Conservation (phyloP, 176 grass and related monocot genomes). For the Zea luxurians region DNA sequence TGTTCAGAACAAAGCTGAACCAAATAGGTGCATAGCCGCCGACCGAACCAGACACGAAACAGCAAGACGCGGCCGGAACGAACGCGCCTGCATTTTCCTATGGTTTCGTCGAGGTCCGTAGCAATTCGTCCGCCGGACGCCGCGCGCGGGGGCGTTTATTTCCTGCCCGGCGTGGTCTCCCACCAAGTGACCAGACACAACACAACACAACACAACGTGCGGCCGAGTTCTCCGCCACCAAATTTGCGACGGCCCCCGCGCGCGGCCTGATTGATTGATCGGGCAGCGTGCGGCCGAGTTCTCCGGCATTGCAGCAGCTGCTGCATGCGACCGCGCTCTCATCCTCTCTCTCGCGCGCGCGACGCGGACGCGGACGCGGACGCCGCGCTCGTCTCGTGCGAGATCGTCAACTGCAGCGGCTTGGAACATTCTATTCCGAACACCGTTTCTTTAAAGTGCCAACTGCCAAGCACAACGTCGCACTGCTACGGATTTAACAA, state of each 20-base stretch:
- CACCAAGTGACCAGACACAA: background rate
- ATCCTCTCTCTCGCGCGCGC: background rate
- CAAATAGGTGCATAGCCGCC: too few species aligned
- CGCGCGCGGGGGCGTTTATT: background rate
- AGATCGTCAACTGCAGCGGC: conserved; percentile 5
- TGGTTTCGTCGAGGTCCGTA: background rate
- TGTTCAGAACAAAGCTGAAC: too few species aligned
- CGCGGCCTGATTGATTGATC: conserved; percentile 16
- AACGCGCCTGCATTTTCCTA: conserved; percentile 1
- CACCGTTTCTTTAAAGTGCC: conserved; percentile 30
- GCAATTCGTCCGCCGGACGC: too few species aligned
- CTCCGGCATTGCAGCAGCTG: too few species aligned
- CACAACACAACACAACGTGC: conserved; percentile 33
- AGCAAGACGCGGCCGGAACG: background rate
- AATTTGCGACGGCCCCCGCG: conserved; percentile 28
- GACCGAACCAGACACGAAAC: background rate
- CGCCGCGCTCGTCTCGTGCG: conserved; percentile 24
- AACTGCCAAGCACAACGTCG: conserved; percentile 18
- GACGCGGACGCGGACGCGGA: background rate
- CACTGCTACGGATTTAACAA: background rate
- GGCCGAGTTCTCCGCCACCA: conserved; percentile 22
- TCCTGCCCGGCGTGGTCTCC: background rate
- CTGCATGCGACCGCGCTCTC: background rate
- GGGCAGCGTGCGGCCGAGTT: background rate
- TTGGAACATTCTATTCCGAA: conserved; percentile 33